Percentiles rank a stretch among this genome's conserved stretches.
Evolutionary conservation across 495 filamentous ascomycete species (phyloP).

Genomic region (Hypoxylon crocopeplum): DNA sequence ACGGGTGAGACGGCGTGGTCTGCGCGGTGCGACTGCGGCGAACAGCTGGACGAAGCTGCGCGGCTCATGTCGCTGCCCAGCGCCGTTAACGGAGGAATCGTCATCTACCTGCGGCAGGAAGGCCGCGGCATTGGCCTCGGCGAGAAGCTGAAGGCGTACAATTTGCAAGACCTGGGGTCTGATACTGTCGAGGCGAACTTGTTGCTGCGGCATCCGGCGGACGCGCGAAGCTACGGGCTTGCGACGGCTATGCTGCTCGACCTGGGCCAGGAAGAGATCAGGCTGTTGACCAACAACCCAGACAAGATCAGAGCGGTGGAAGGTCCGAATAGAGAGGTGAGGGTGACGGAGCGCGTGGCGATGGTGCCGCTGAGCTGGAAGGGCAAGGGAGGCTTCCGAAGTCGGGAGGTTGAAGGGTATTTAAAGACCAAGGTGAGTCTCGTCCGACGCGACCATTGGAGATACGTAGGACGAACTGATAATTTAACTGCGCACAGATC

Average conservation of each 20-base stretch:
- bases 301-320: conserved; percentile 96
- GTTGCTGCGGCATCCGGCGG: conserved; percentile 87
- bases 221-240: conserved; percentile 91
- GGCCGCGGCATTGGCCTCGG: conserved; percentile 92
- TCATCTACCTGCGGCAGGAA: conserved; percentile 95
- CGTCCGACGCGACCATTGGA: neutral
- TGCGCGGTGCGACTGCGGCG: conserved; percentile 95
- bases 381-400: conserved; percentile 80
- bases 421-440: conserved; percentile 84
- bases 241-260: conserved; percentile 94
- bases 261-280: conserved; percentile 77
- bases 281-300: conserved; percentile 95
- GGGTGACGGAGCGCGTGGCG: conserved; percentile 86
- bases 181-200: conserved; percentile 98
- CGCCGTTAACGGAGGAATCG: conserved; percentile 78
- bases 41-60: conserved; percentile 96
- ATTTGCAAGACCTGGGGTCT: conserved; percentile 91
- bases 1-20: conserved; percentile 99
- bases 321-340: conserved; percentile 83
- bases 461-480: conserved; percentile 1
- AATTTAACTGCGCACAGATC: conserved; percentile 56
- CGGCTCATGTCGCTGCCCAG: conserved; percentile 84
- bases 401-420: conserved; percentile 91
- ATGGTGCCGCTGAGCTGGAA: conserved; percentile 98
- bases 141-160: conserved; percentile 98